Base-by-base conservation (phyloP, 495 filamentous ascomycete genomes). In the Talaromyces adpressus region DNA sequence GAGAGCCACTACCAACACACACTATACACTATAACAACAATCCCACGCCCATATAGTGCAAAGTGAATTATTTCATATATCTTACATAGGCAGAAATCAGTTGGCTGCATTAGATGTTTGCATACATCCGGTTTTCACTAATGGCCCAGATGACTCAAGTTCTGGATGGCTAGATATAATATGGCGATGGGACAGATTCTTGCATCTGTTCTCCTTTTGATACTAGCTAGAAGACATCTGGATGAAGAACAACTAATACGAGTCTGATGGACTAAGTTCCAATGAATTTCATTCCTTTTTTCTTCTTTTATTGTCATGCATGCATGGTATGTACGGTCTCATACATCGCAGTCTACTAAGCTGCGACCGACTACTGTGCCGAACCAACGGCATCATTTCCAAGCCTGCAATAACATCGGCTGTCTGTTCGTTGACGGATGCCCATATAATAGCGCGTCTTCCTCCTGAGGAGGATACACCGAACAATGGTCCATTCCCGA, bases 391-490 rank as follows among this genome's bases (percentile, higher is more conserved):
- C 56, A 36, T 36, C 30, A 9, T 12, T 36, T 58, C 30, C 27
- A 58, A 16, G 56, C 56, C 53, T 58, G 56, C 56, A 58, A 58
- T 20, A 36, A 58, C n/a, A 20, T 36, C 32, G 53, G 53, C n/a
- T 32, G 53, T 27, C 27, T n/a, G 5, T 57, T 57, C 16, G 18
- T 32, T 32, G 56, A 58, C 16, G 20, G 56, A 32, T 58, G 18
- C 6, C 30, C 30, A 58, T 36, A 27, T 56, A 7, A 49, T 29
- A 27, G 25, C 52, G 16, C 29, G 56, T 58, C n/a, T 22, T 58
- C 29, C 30, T 36, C n/a, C 56, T 8, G 56, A 49, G 25, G 18
- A 53, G 52, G 36, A 25, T 23, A 39, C 45, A 57, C 12, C 18
- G 34, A 23, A 53, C 25, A 56, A 9, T 9, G 22, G 27, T 20